Percentiles rank a stretch among this genome's conserved stretches.
Conservation (phyloP, 176 grass and related monocot genomes). For the Themeda triandra region DNA sequence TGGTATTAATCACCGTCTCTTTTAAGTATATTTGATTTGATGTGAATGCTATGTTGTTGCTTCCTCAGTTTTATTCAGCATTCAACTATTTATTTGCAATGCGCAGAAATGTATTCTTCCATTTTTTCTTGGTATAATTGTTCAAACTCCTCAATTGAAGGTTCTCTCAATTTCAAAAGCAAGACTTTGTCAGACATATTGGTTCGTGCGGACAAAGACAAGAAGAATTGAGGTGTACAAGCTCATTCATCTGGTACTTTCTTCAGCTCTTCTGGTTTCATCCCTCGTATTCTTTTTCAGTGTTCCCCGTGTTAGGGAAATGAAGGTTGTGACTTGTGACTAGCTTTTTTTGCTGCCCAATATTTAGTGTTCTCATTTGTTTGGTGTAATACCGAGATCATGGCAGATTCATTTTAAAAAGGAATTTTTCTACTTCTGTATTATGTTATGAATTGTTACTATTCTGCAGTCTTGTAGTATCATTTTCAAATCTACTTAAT, state of each 20-base stretch:
- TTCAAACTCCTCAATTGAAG: conserved; percentile 6
- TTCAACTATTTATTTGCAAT: not conserved
- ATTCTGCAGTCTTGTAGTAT: not conserved
- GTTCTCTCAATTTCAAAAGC: not conserved
- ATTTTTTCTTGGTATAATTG: not conserved
- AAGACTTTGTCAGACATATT: conserved; percentile 13
- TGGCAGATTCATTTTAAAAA: not conserved
- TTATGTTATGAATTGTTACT: not conserved
- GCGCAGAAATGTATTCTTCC: not conserved
- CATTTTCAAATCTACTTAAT: too few relatives aligned
- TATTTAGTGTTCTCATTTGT: not conserved
- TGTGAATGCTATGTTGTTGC: not conserved
- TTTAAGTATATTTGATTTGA: not conserved
- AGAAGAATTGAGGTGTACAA: not conserved
- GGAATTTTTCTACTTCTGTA: not conserved
- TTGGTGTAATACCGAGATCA: not conserved
- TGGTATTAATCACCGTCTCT: not conserved
- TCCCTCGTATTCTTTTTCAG: not conserved
- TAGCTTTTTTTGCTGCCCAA: not conserved
- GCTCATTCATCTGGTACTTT: not conserved
- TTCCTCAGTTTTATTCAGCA: not conserved
- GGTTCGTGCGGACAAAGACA: conserved; percentile 8
- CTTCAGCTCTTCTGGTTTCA: not conserved
- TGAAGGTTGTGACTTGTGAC: not conserved
- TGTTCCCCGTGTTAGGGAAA: too few relatives aligned